Evolutionary conservation across 139 green algal species (phyloP), one percentile per base, ranked within the genome.

Genomic region (Limnomonas spitsbergensis): DNA sequence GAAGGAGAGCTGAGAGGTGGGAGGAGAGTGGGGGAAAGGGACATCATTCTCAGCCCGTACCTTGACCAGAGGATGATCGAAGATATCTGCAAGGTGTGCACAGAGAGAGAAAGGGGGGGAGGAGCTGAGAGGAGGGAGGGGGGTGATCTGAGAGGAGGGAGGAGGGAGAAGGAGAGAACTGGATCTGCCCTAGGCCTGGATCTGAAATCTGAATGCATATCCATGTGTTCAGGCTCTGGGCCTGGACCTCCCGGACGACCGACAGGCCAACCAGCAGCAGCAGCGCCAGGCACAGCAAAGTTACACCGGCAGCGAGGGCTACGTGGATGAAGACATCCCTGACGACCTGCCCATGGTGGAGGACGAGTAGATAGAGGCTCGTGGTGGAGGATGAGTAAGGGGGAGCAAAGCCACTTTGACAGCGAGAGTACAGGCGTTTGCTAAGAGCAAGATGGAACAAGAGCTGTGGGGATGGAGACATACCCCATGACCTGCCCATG

Each of bases 11-110:
- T 31, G 36, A 9, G n/a, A n/a, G n/a, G 3, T n/a, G 4, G 9
- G 32, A 7, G 38, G 37, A 7, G 32, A 35, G 24, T 24, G 38
- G 68, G 31, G 14, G 14, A 61, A 29, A 14, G 14, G 14, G 14
- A 61, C 14, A 61, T 14, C 47, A 78, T 84, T 52, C 47, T 90
- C 38, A 71, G 40, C 9, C 88, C 83, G 38, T 92, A 90, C n/a
- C 66, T 92, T 27, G 85, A 92, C 79, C 66, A 78, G 38, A 61
- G 78, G 27, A 85, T 87, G 78, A 72, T 88, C 39, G 80, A 84
- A n/a, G 82, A 86, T 14, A 84, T 89, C 70, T 81, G 84, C 75
- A 82, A 32, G 9, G 47, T 29, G n/a, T n/a, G n/a, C n/a, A n/a
- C n/a, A n/a, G n/a, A n/a, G n/a, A n/a, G n/a, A n/a, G n/a, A n/a